Conservation (phyloP, 768 basidiomycete genomes). For the Lyophyllum shimeji region DNA sequence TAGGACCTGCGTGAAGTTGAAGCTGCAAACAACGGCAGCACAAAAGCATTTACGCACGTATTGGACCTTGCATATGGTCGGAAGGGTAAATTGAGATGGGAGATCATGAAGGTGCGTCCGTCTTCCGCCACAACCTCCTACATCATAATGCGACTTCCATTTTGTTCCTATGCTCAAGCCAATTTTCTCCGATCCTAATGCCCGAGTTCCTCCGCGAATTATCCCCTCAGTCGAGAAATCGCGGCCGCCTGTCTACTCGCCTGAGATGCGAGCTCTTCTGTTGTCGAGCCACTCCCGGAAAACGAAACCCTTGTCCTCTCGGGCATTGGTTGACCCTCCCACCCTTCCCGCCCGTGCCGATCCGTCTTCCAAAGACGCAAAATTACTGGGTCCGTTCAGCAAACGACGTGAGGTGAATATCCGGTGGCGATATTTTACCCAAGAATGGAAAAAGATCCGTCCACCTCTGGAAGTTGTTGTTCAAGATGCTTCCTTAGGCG, state of each 20-base stretch:
- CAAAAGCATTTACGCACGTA: slow-evolving; percentile 52
- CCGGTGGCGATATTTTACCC: slow-evolving; percentile 62
- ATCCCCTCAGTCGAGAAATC: slow-evolving; percentile 53
- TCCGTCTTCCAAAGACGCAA: slow-evolving; percentile 56
- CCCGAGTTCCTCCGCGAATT: slow-evolving; percentile 42
- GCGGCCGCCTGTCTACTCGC: slow-evolving; percentile 64
- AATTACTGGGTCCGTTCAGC: slow-evolving; percentile 63
- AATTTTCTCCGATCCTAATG: slow-evolving; percentile 46
- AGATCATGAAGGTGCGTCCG: slow-evolving; percentile 60
- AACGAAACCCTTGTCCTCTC: slow-evolving; percentile 41
- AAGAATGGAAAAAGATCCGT: slow-evolving; percentile 51
- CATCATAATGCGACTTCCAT: background rate
- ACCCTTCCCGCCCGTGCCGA: slow-evolving; percentile 57
- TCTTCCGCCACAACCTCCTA: background rate
- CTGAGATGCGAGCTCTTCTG: slow-evolving; percentile 63
- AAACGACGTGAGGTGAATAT: slow-evolving; percentile 75
- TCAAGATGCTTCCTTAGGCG: slow-evolving; percentile 9
- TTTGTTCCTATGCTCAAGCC: slow-evolving; percentile 39
- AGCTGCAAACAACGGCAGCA: slow-evolving; percentile 51
- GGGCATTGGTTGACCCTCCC: slow-evolving; percentile 48
- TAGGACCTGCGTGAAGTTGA: slow-evolving; percentile 57
- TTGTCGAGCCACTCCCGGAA: slow-evolving; percentile 46
- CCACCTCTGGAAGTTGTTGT: slow-evolving; percentile 60
- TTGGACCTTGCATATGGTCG: slow-evolving; percentile 76
- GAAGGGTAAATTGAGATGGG: slow-evolving; percentile 67